A percentile compares a stretch with the other conserved stretches of the same genome.
Conservation (phyloP, 2,329 filamentous ascomycete species). For the Aspergillus cejpii region DNA sequence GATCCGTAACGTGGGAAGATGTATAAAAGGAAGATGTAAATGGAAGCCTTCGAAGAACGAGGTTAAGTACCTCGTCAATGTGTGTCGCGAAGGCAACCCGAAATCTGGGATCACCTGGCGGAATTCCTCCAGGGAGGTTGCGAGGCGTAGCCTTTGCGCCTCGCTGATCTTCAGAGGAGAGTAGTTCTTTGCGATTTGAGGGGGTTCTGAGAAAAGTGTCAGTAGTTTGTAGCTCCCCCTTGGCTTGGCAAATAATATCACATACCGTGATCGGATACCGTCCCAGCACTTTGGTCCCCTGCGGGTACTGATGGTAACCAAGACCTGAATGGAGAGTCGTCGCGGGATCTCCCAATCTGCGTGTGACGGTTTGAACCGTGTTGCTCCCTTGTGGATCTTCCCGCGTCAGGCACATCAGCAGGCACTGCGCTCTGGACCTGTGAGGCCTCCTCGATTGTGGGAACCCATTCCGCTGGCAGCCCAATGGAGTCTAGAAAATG, state of each 20-base stretch:
- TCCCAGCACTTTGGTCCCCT: slow-evolving; percentile 28
- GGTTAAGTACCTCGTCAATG: slow-evolving; percentile 61
- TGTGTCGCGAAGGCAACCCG: slow-evolving; percentile 61
- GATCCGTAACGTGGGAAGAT: slow-evolving; percentile 59
- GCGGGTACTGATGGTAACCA: slow-evolving; percentile 30
- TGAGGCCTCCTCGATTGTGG: slow-evolving; percentile 20
- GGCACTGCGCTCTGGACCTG: slow-evolving; percentile 22
- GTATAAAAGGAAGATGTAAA: slow-evolving; percentile 56
- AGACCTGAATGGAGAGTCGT: slow-evolving; percentile 30
- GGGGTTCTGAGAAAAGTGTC: slow-evolving; percentile 20
- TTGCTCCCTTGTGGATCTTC: slow-evolving; percentile 17
- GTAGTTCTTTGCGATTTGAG: slow-evolving; percentile 18
- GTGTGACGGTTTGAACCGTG: slow-evolving; percentile 15
- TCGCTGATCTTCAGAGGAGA: slow-evolving; percentile 26
- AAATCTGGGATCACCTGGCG: slow-evolving; percentile 43
- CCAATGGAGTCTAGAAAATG: slow-evolving; percentile 33
- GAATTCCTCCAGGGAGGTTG: slow-evolving; percentile 27
- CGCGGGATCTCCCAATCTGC: slow-evolving; percentile 22
- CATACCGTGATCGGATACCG: slow-evolving; percentile 29
- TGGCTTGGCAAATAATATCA: background rate
- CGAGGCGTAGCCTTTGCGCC: slow-evolving; percentile 27
- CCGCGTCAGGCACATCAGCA: slow-evolving; percentile 20
- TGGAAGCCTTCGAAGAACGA: slow-evolving; percentile 64
- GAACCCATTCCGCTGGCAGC: slow-evolving; percentile 32
- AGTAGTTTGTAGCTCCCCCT: background rate